Evolutionary conservation across 108 stramenopile species (phyloP), one percentile per base, ranked within the genome.

Genomic region (Ochromonas danica): DNA sequence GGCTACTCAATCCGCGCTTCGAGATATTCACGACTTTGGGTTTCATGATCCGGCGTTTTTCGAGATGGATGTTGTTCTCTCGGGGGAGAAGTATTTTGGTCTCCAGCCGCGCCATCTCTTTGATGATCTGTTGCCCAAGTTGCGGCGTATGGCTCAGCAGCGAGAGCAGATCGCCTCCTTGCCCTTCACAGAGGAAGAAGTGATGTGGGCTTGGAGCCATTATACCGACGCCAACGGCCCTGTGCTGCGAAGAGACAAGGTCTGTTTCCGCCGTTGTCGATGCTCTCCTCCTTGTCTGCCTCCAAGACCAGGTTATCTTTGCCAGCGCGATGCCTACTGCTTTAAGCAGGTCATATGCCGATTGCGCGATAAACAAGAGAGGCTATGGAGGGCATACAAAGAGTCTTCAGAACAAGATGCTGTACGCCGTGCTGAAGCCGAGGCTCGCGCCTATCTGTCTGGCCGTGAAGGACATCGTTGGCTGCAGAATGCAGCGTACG

Each of bases 271-370:
- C 40, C 72, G 72, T 75, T 75, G 72, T 75, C 10, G 10, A 35
- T 75, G 72, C 31, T 14, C 38, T 6, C 6, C 3, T 6, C 72
- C 72, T 75, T 75, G 72, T 75, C 14, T 75, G 6, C 72, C 72
- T 33, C 72, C 72, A 33, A 60, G 22, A 57, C 14, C 22, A 6
- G 72, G 72, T 31, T 75, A 42, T 36, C 6, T 75, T 6, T 75
- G 72, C 38, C 10, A 27, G 38, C 14, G 51, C 6, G 6, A 27
- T 10, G 14, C n/a, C 6, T 14, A 6, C 10, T 60, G 14, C 3
- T 41, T 75, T 3, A 75, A 75, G 38, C 25, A 3, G 28, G 25
- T 6, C 6, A 41, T 75, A 14, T 6, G 6, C 6, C 40, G 14
- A 10, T 27, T 41, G n/a, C 72, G 31, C 3, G 72, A 75, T 45